phyloP scores from a whole-genome alignment of 768 basidiomycete species.

The Tricholoma saponaceum region DNA sequence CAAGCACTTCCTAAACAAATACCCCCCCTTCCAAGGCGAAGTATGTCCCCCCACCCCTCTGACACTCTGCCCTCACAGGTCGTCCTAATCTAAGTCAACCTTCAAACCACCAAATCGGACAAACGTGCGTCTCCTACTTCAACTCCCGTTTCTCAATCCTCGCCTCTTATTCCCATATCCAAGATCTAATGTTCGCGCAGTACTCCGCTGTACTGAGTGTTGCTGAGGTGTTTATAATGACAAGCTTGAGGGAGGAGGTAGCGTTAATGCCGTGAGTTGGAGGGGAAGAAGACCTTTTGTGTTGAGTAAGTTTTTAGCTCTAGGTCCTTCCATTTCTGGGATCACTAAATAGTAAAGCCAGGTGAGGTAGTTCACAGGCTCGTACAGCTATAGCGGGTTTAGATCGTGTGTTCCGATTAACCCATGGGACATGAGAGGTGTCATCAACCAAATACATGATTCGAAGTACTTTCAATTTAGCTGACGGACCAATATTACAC shows the following conservation, averaged over 20 bases:
- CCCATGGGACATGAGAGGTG: conserved; percentile 80
- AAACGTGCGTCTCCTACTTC: conserved; percentile 76
- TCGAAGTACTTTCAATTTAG: conserved; percentile 5
- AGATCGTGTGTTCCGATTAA: conserved; percentile 83
- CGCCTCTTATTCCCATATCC: conserved; percentile 81
- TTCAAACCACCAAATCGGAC: conserved; percentile 76
- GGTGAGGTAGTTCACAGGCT: conserved; percentile 69
- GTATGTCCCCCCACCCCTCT: conserved; percentile 23
- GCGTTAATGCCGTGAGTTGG: conserved; percentile 80
- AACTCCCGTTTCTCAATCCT: conserved; percentile 81
- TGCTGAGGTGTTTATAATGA: conserved; percentile 83
- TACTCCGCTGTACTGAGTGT: conserved; percentile 79
- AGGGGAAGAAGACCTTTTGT: conserved; percentile 68
- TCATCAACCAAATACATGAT: conserved; percentile 50
- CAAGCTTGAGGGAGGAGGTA: conserved; percentile 86
- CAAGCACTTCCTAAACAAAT: conserved; percentile 72
- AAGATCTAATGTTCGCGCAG: conserved; percentile 81
- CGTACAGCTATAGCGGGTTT: conserved; percentile 84
- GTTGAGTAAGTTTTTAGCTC: conserved; percentile 60
- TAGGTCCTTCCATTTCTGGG: too few relatives aligned
- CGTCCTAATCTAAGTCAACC: conserved; percentile 83
- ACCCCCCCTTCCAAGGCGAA: conserved; percentile 76
- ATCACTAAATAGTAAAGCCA: background rate
- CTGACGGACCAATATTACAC: conserved; percentile 37
- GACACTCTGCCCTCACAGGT: too few relatives aligned